Conservation (phyloP, 805 yeast genomes). For the Kregervanrija fluxuum region DNA sequence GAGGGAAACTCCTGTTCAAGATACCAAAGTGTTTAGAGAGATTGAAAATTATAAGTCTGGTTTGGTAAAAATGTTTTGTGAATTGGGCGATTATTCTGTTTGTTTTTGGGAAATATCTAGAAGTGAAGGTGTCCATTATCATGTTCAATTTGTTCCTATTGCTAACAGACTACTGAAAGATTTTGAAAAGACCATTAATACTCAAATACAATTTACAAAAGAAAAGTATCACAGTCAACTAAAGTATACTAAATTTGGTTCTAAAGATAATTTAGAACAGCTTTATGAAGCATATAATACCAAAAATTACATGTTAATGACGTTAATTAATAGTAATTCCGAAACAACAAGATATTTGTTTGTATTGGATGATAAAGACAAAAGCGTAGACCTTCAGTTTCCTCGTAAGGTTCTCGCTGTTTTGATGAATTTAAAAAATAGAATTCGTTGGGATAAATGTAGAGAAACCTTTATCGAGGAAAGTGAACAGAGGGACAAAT, state of each 20-base stretch:
- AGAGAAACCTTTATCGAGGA: slow-evolving; percentile 59
- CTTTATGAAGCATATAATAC: slow-evolving; percentile 21
- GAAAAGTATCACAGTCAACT: slow-evolving; percentile 37
- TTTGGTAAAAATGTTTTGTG: slow-evolving; percentile 41
- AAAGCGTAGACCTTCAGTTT: slow-evolving; percentile 63
- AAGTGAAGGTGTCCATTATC: slow-evolving; percentile 60
- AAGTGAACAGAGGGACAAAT: slow-evolving; percentile 50
- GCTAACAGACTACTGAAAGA: slow-evolving; percentile 27
- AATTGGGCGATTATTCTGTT: slow-evolving; percentile 35
- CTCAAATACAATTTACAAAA: slow-evolving; percentile 38
- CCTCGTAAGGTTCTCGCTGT: slow-evolving; percentile 75
- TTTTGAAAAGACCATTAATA: slow-evolving; percentile 41
- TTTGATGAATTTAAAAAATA: slow-evolving; percentile 50
- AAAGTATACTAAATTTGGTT: slow-evolving; percentile 30
- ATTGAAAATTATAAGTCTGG: slow-evolving; percentile 38
- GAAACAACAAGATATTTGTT: slow-evolving; percentile 19
- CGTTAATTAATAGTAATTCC: slow-evolving; percentile 21
- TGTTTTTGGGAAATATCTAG: slow-evolving; percentile 69
- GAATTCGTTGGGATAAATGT: slow-evolving; percentile 75
- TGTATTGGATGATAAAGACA: slow-evolving; percentile 22
- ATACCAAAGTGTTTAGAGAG: slow-evolving; percentile 37
- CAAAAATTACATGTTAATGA: slow-evolving; percentile 28
- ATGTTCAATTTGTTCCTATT: slow-evolving; percentile 71
- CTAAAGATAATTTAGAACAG: slow-evolving; percentile 14
- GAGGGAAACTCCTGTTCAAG: slow-evolving; percentile 16